Percentiles rank a stretch among this genome's conserved stretches.
These are phyloP conservation scores for Colletotrichum spinosum DNA, from an alignment of 2,329 filamentous ascomycete genomes.

Conservation along the genomic window DNA sequence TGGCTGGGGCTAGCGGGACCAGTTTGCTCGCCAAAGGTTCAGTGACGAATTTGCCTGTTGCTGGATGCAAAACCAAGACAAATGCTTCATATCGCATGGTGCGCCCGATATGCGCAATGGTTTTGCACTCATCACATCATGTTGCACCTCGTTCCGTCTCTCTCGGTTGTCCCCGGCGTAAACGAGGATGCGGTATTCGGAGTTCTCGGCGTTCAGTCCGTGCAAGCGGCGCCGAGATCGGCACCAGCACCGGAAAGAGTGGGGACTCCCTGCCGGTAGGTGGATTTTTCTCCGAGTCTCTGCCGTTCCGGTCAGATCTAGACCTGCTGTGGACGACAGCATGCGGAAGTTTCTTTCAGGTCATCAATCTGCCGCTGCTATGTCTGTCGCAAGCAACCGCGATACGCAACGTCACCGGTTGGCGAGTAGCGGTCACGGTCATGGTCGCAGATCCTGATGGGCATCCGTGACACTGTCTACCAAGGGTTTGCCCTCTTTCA, in stretches of 20 bases:
- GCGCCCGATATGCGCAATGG: no score
- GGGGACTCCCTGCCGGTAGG: not conserved
- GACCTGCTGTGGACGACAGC: not conserved
- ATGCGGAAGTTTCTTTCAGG: not conserved
- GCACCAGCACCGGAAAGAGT: not conserved
- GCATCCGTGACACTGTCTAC: no score
- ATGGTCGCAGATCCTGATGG: no score
- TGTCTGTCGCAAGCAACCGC: no score
- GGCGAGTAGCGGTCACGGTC: no score
- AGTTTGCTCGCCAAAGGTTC: conserved; percentile 1
- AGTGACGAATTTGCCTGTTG: not conserved
- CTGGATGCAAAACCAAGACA: not conserved
- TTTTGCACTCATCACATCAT: no score
- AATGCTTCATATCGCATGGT: no score
- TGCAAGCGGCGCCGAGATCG: conserved; percentile 1
- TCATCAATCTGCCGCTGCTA: not conserved
- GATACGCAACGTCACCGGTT: no score
- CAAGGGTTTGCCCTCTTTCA: no score
- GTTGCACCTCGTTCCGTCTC: no score
- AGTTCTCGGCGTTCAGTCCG: not conserved
- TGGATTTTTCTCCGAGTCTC: not conserved
- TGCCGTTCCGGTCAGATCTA: not conserved
- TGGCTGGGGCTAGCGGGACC: not conserved
- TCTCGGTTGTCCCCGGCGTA: no score
- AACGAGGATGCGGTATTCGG: not conserved